Evolutionary conservation across 768 basidiomycete species (phyloP).

Genomic region (Tephrocybe rancida): DNA sequence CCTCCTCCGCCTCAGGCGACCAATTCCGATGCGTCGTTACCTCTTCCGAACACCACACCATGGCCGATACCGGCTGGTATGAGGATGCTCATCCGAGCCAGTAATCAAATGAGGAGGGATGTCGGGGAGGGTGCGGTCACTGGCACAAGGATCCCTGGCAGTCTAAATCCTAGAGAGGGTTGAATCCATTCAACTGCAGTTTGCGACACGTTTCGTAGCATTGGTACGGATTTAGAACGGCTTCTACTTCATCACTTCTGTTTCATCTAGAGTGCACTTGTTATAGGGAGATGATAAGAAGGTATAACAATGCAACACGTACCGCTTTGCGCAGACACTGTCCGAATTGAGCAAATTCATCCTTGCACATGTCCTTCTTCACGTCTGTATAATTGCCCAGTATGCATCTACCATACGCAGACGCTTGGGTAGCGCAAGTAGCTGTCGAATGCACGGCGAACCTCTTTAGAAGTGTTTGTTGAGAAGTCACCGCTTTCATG

Average conservation of each 20-base stretch:
- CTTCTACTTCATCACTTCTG: constrained; percentile 32
- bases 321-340: constrained; percentile 82
- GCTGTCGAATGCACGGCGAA: constrained; percentile 73
- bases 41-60: constrained; percentile 63
- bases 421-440: constrained; percentile 73
- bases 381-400: constrained; percentile 82
- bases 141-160: constrained; percentile 37
- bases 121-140: constrained; percentile 24
- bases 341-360: constrained; percentile 84
- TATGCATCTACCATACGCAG: constrained; percentile 88
- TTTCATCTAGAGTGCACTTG: constrained; percentile 26
- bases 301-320: constrained; percentile 25
- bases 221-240: not conserved
- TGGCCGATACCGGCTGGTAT: constrained; percentile 51
- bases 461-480: constrained; percentile 54
- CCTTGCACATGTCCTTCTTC: constrained; percentile 78
- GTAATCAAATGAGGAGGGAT: constrained; percentile 42
- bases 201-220: not conserved
- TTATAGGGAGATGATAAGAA: not conserved
- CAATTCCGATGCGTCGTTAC: constrained; percentile 40
- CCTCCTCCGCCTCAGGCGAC: constrained; percentile 36
- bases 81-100: constrained; percentile 54
- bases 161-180: constrained; percentile 31
- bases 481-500: constrained; percentile 24
- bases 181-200: constrained; percentile 1